A percentile compares a stretch with the other conserved stretches of the same genome.
Evolutionary conservation across 805 yeast species (phyloP).

Genomic region (Kuraishia floccosa): DNA sequence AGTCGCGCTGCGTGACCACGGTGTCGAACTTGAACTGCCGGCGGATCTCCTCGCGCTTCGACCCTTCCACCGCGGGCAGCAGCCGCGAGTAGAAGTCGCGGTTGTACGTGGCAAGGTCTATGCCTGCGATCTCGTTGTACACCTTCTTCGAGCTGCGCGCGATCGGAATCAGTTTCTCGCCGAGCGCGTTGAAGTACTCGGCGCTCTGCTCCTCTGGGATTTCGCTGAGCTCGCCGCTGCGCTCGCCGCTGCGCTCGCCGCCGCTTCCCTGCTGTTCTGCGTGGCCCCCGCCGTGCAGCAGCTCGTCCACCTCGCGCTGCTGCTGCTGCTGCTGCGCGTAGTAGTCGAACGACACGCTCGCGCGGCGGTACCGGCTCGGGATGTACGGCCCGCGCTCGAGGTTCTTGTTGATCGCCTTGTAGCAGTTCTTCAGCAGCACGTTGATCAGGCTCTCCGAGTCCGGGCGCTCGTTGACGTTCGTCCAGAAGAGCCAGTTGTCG

Average conservation of each 20-base stretch:
- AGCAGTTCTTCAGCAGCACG: slow-evolving; percentile 31
- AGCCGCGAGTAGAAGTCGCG: slow-evolving; percentile 13
- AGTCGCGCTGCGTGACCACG: slow-evolving; percentile 13
- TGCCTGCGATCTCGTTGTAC: slow-evolving; percentile 7
- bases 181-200: slow-evolving; percentile 3
- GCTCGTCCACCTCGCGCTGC: slow-evolving; percentile 4
- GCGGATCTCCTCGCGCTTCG: slow-evolving; percentile 11
- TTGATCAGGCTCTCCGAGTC: slow-evolving; percentile 26
- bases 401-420: slow-evolving; percentile 28
- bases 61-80: too few species aligned
- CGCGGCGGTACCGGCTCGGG: slow-evolving; percentile 7
- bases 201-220: background rate
- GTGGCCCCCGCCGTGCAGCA: background rate
- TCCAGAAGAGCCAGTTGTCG: slow-evolving; percentile 18
- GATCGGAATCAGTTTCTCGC: background rate
- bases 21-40: slow-evolving; percentile 17
- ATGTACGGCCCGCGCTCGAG: slow-evolving; percentile 8
- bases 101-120: slow-evolving; percentile 16
- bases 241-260: background rate
- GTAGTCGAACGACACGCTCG: background rate
- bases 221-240: background rate
- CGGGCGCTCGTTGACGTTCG: slow-evolving; percentile 18
- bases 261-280: background rate
- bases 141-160: slow-evolving; percentile 4
- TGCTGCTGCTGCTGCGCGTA: too few species aligned